Evolutionary conservation across 2,329 filamentous ascomycete species (phyloP), one percentile per base, ranked within the genome.

Genomic region (Trichoderma sp.): DNA sequence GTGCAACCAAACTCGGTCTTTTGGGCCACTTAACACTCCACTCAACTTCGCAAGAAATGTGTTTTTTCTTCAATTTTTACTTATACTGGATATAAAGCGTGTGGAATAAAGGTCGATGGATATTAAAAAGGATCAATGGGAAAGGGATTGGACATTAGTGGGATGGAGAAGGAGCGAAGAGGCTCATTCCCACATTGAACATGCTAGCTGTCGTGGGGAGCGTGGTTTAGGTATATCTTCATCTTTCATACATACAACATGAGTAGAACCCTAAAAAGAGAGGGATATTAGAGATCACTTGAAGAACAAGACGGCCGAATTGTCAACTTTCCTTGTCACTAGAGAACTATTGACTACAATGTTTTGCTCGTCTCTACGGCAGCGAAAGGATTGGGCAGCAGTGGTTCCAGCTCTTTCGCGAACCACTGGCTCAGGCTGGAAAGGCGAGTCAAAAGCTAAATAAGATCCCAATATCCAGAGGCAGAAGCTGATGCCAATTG

Each of bases 281-380:
- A 56, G 50, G n/a, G 45, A 53, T 2, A 45, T 18, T 45, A 45
- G 41, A n/a, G 4, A 11, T 21, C 3, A 6, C n/a, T 53, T 21
- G 45, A 53, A 53, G 45, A 53, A 12, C n/a, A 53, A 53, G 45
- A 21, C 45, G 4, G 9, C 45, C 45, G n/a, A 53, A 53, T 53
- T 53, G 45, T 12, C 45, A 53, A 53, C 18, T 53, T 21, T 21
- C 2, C 45, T 53, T 53, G 9, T 53, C 9, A 11, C n/a, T 3
- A 6, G 1, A 35, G 18, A 38, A 4, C 50, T 2, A 12, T 3
- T 12, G 8, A 6, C 16, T 4, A 21, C 74, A 12, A 83, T 85
- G 80, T 85, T 87, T 76, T 86, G 83, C 67, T 82, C 84, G 5
- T 84, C 83, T 5, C 79, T 88, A 2, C 81, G 84, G 27, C 81